phyloP scores from a whole-genome alignment of 2,329 filamentous ascomycete genomes.

The Fusarium chuoi region DNA sequence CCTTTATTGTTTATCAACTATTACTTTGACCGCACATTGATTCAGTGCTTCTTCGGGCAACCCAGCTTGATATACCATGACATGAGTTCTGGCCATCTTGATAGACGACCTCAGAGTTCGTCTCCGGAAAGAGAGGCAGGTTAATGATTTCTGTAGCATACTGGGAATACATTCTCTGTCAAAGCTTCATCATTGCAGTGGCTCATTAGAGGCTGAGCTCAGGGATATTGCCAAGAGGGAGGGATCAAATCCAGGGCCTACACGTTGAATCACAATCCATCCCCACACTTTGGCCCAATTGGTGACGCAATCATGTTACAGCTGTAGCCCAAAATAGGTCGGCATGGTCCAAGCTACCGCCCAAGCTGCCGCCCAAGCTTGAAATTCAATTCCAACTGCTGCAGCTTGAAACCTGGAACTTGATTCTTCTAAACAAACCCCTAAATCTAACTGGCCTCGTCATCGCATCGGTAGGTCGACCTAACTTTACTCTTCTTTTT shows the following conservation, averaged over 20 bases:
- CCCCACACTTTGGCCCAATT: conserved; percentile 20
- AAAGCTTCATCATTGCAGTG: neutral
- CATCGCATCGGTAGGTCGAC: conserved; percentile 1
- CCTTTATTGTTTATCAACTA: neutral
- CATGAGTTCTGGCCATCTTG: neutral
- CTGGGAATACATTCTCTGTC: neutral
- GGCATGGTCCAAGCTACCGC: conserved; percentile 4
- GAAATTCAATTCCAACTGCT: neutral
- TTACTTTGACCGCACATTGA: neutral
- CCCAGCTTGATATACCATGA: neutral
- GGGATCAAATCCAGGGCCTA: conserved; percentile 20
- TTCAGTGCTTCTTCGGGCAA: neutral
- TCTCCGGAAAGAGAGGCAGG: neutral
- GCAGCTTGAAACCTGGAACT: neutral
- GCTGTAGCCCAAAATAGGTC: conserved; percentile 22
- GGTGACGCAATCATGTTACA: conserved; percentile 31
- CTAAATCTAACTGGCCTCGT: neutral
- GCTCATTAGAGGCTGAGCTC: conserved; percentile 10
- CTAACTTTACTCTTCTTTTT: neutral
- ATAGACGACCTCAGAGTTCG: neutral
- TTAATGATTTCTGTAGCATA: neutral
- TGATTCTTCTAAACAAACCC: neutral
- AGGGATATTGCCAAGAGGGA: neutral
- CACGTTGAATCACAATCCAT: conserved; percentile 24
- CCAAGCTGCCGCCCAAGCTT: conserved; percentile 24